A percentile compares a stretch with the other conserved stretches of the same genome.
Conservation (phyloP, 177 flowering plant species). For the Vitis hybrid region DNA sequence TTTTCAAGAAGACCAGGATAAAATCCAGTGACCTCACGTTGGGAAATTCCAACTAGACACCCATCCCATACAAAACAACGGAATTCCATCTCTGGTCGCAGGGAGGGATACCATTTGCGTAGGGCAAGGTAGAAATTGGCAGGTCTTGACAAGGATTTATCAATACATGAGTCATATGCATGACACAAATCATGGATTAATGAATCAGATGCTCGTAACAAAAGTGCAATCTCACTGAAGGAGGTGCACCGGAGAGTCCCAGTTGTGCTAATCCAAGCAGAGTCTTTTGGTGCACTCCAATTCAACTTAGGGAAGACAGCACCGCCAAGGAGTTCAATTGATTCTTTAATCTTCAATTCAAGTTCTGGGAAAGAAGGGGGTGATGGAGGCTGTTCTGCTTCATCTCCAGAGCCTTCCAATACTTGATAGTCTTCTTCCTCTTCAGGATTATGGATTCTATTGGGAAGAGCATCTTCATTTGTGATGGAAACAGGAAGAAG, state of each 20-base stretch:
- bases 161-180: conserved; percentile 82
- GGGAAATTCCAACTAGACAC: conserved; percentile 69
- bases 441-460: conserved; percentile 59
- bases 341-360: conserved; percentile 55
- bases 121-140: conserved; percentile 68
- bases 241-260: conserved; percentile 66
- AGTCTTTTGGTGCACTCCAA: conserved; percentile 96
- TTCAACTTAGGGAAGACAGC: conserved; percentile 86
- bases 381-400: conserved; percentile 40
- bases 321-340: conserved; percentile 71
- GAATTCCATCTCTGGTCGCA: conserved; percentile 86
- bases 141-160: conserved; percentile 57
- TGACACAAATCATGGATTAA: conserved; percentile 74
- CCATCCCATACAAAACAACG: conserved; percentile 67
- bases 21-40: conserved; percentile 82
- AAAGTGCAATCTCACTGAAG: conserved; percentile 75
- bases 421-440: conserved; percentile 68
- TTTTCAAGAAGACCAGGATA: conserved; percentile 64
- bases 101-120: conserved; percentile 73
- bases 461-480: conserved; percentile 80
- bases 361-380: conserved; percentile 81
- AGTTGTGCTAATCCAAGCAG: conserved; percentile 82
- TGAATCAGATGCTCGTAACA: conserved; percentile 74
- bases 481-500: conserved; percentile 68
- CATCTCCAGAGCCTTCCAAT: conserved; percentile 61